Evolutionary conservation across 805 yeast species (phyloP).

Genomic region (Metschnikowia lunata): DNA sequence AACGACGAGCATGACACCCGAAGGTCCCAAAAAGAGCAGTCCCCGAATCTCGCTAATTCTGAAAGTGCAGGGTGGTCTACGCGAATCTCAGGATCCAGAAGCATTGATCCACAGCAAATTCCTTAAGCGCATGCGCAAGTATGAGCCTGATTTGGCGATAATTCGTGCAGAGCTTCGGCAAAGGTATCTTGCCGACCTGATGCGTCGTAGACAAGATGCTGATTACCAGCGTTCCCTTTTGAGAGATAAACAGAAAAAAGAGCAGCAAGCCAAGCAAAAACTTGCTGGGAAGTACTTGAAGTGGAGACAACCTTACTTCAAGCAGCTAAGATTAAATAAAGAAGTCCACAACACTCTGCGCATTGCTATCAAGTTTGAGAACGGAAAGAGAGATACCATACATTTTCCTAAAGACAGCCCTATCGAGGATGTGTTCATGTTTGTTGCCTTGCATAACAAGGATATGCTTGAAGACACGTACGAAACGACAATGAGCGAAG

Average conservation of each 20-base stretch:
- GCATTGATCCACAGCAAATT: constrained; percentile 36
- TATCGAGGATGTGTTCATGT: constrained; percentile 31
- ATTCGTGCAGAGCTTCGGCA: constrained; percentile 63
- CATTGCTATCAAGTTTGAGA: constrained; percentile 63
- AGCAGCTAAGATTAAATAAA: constrained; percentile 19
- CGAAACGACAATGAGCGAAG: constrained; percentile 18
- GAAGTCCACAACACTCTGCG: constrained; percentile 39
- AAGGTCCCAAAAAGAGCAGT: constrained; percentile 48
- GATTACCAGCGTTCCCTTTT: constrained; percentile 70
- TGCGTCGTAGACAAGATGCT: constrained; percentile 69
- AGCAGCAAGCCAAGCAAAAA: constrained; percentile 22
- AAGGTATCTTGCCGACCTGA: constrained; percentile 49
- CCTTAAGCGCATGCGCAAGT: constrained; percentile 46
- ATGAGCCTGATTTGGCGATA: constrained; percentile 56
- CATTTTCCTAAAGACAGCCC: constrained; percentile 27
- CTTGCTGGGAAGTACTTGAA: constrained; percentile 37
- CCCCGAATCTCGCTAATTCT: constrained; percentile 60
- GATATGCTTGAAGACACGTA: constrained; percentile 34
- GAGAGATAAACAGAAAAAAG: constrained; percentile 55
- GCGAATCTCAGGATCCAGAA: constrained; percentile 34
- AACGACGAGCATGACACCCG: constrained; percentile 48
- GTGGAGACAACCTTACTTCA: constrained; percentile 27
- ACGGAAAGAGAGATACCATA: constrained; percentile 52
- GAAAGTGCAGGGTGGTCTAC: constrained; percentile 59
- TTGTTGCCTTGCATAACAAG: constrained; percentile 33